Conservation (phyloP, 176 grass and related monocot species). For the barley (Hordeum vulgare) region MorexV3_pseudomolecules_assembly NC_058523.1:472017623-472018122, state of each 20-base stretch:
- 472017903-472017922: neutral
- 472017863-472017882: neutral
- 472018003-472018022: neutral
- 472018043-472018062: neutral
- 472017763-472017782: no score
- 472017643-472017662: no score
- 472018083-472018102: neutral
- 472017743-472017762: no score
- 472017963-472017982: neutral
- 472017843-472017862: neutral
- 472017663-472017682: no score
- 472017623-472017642: no score
- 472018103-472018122: neutral
- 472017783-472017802: no score
- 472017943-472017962: neutral
- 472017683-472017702: no score
- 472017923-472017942: neutral
- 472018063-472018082: no score
- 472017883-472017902: neutral
- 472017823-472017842: no score
- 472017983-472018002: neutral
- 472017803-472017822: no score
- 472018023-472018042: neutral
- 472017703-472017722: no score
- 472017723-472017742: no score